phyloP scores from a whole-genome alignment of 2,329 filamentous ascomycete genomes.

The Pseudophaeomoniella oleicola region DNA sequence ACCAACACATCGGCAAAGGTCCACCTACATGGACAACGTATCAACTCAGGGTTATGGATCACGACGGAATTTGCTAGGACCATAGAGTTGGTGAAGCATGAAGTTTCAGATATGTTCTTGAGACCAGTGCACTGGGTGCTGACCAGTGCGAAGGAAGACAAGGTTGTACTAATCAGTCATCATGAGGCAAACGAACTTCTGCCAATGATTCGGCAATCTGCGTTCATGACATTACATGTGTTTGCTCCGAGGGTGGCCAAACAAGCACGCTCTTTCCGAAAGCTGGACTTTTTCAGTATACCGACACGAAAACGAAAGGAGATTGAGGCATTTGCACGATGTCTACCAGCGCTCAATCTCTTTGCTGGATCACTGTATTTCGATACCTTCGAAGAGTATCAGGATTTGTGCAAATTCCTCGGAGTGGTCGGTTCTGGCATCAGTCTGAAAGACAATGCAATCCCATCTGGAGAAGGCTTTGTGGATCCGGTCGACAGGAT shows the following conservation, averaged over 20 bases:
- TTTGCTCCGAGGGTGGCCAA: constrained; percentile 34
- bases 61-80: constrained; percentile 38
- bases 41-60: constrained; percentile 21
- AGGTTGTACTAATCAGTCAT: constrained; percentile 44
- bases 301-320: constrained; percentile 11
- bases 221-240: constrained; percentile 30
- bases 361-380: constrained; percentile 58
- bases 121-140: constrained; percentile 42
- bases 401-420: constrained; percentile 7
- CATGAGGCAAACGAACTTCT: constrained; percentile 44
- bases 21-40: constrained; percentile 14
- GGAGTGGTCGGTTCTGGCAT: constrained; percentile 24
- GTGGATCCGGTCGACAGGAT: constrained; percentile 16
- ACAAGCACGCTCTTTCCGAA: constrained; percentile 26
- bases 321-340: constrained; percentile 9
- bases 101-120: constrained; percentile 31
- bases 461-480: constrained; percentile 11
- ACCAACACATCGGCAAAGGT: constrained; percentile 22
- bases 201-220: constrained; percentile 19
- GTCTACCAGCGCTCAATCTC: constrained; percentile 41
- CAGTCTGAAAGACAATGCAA: constrained; percentile 12
- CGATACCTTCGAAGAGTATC: constrained; percentile 38
- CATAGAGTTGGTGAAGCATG: constrained; percentile 15
- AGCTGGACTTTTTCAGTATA: constrained; percentile 29
- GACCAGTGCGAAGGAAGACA: constrained; percentile 12